phyloP scores from a whole-genome alignment of 495 filamentous ascomycete genomes.

The Lichina pygmaea region DNA sequence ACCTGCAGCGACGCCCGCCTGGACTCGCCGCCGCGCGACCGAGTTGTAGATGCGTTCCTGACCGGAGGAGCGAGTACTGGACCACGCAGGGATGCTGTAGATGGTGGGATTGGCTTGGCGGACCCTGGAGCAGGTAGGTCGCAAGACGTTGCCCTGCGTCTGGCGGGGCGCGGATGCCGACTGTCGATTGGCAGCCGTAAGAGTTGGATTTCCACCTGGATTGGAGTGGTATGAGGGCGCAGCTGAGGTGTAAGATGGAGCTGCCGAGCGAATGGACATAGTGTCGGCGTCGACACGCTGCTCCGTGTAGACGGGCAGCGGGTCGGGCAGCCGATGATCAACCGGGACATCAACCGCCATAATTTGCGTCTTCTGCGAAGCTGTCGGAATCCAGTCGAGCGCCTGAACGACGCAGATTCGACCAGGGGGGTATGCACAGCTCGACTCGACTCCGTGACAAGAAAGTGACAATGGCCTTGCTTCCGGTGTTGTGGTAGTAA shows the following conservation, averaged over 20 bases:
- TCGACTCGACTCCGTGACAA: no score
- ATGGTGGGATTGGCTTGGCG: constrained; percentile 3
- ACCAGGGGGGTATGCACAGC: no score
- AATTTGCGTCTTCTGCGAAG: no score
- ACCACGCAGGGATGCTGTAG: background rate
- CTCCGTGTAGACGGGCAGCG: no score
- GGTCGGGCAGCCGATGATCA: no score
- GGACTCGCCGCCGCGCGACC: constrained; percentile 6
- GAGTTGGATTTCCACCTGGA: background rate
- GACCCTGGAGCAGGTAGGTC: constrained; percentile 4
- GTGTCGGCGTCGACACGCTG: background rate
- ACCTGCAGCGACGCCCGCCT: constrained; percentile 1
- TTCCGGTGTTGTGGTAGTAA: no score
- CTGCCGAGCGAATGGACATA: constrained; percentile 6
- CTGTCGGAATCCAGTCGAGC: no score
- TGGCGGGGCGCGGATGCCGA: constrained; percentile 6
- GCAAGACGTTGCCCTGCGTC: no score
- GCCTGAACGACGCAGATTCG: no score
- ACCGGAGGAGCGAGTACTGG: background rate
- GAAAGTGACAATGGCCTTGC: no score
- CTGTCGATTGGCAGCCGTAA: constrained; percentile 2
- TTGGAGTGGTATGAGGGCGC: constrained; percentile 8
- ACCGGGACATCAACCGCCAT: no score
- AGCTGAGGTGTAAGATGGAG: constrained; percentile 12
- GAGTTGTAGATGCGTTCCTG: constrained; percentile 3